Conservation (phyloP, 495 filamentous ascomycete species). For the Saxophila tyrrhenica region DNA sequence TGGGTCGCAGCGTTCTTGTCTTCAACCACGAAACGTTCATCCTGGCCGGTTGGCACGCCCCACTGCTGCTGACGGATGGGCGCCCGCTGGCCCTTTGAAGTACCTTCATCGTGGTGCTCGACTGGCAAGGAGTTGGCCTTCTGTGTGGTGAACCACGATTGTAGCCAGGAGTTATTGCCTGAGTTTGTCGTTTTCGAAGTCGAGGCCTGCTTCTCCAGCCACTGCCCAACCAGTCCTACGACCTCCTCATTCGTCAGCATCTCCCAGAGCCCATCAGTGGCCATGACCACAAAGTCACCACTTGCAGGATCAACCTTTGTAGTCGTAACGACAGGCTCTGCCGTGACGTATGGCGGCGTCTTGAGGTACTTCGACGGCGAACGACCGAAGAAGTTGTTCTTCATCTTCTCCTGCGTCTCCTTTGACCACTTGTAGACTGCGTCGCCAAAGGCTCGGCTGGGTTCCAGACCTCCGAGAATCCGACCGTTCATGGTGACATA, state of each 20-base stretch:
- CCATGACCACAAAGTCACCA: constrained; percentile 93
- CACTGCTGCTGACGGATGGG: constrained; percentile 87
- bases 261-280: constrained; percentile 96
- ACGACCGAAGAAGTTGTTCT: constrained; percentile 72
- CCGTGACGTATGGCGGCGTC: constrained; percentile 95
- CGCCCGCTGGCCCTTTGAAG: constrained; percentile 40
- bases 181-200: constrained; percentile 22
- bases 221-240: constrained; percentile 88
- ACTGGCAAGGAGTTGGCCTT: constrained; percentile 42
- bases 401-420: constrained; percentile 71
- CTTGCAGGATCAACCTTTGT: constrained; percentile 82
- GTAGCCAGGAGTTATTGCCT: constrained; percentile 34
- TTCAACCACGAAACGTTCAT: constrained; percentile 78
- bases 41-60: constrained; percentile 50
- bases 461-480: constrained; percentile 83
- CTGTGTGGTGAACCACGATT: constrained; percentile 41
- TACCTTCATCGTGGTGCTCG: constrained; percentile 35
- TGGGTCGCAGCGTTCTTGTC: constrained; percentile 97
- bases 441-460: constrained; percentile 88
- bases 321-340: constrained; percentile 90
- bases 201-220: constrained; percentile 58
- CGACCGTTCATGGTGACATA: constrained; percentile 77
- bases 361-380: constrained; percentile 59
- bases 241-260: constrained; percentile 99
- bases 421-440: constrained; percentile 91